These are phyloP conservation scores for Colletotrichum cordylinicola DNA, from an alignment of 2,329 filamentous ascomycete genomes.

Conservation along the genomic window DNA sequence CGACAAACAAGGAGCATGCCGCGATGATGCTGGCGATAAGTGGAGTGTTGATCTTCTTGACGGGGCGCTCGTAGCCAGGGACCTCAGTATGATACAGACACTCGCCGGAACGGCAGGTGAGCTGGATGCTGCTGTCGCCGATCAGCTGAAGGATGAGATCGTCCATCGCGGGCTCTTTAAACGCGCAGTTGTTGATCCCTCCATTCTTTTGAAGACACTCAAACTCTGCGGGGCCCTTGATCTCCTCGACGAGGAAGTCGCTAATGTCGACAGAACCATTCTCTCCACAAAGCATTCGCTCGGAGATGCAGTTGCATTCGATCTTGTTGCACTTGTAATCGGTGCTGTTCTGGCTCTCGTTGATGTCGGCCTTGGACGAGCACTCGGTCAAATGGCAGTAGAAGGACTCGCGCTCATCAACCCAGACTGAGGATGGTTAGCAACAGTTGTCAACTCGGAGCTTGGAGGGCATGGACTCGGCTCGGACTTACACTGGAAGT, in stretches of 20 bases:
- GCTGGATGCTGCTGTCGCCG: conserved; percentile 86
- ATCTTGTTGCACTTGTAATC: conserved; percentile 86
- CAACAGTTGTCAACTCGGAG: background rate
- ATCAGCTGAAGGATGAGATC: conserved; percentile 87
- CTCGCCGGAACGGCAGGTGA: conserved; percentile 85
- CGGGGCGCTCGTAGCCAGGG: conserved; percentile 84
- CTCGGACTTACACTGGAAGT: conserved; percentile 82
- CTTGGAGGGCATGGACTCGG: background rate
- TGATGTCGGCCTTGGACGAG: conserved; percentile 72
- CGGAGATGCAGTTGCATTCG: conserved; percentile 85
- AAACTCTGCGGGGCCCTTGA: conserved; percentile 88
- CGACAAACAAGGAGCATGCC: conserved; percentile 82
- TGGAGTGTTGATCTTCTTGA: conserved; percentile 96
- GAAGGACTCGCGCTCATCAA: conserved; percentile 92
- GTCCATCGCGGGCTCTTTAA: conserved; percentile 93
- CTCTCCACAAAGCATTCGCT: conserved; percentile 92
- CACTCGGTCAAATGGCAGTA: conserved; percentile 91
- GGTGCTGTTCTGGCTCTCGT: conserved; percentile 78
- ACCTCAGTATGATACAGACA: conserved; percentile 93
- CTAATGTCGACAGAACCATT: conserved; percentile 89
- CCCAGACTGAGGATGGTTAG: conserved; percentile 75
- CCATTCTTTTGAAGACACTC: conserved; percentile 73
- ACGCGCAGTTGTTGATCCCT: conserved; percentile 72
- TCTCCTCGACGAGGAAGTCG: conserved; percentile 83
- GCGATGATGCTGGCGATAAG: conserved; percentile 95